These are phyloP conservation scores for Gossypium bickii DNA, from an alignment of 345 rosid genomes.

Conservation along the genomic window DNA sequence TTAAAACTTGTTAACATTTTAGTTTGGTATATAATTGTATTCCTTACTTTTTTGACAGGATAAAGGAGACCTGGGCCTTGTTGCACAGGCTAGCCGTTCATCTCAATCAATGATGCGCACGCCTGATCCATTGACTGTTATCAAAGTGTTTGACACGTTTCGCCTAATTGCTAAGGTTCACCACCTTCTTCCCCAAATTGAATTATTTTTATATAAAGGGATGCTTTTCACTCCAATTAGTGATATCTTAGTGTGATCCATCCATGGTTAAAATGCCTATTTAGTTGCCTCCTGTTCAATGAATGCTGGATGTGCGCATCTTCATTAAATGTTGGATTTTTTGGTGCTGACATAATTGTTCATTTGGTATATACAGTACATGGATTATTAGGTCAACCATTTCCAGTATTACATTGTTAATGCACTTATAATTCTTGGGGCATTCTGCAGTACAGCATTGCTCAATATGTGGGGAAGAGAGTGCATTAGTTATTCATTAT, in stretches of 20 bases:
- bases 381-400: neutral
- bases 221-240: neutral
- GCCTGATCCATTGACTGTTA: constrained; percentile 76
- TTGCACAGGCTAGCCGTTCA: constrained; percentile 88
- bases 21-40: neutral
- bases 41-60: constrained; percentile 38
- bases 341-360: neutral
- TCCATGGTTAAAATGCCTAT: neutral
- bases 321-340: neutral
- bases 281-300: neutral
- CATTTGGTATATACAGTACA: neutral
- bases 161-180: constrained; percentile 82
- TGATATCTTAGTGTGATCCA: neutral
- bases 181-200: neutral
- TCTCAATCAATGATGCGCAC: constrained; percentile 88
- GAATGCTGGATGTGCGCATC: neutral
- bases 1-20: neutral
- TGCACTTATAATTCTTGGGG: neutral
- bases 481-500: neutral
- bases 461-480: neutral
- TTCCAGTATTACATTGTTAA: neutral
- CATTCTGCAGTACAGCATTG: neutral
- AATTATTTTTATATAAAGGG: neutral
- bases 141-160: constrained; percentile 73
- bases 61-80: constrained; percentile 88